Base-by-base conservation (phyloP, 2,329 filamentous ascomycete genomes). In the Sclerotinia borealis region DNA sequence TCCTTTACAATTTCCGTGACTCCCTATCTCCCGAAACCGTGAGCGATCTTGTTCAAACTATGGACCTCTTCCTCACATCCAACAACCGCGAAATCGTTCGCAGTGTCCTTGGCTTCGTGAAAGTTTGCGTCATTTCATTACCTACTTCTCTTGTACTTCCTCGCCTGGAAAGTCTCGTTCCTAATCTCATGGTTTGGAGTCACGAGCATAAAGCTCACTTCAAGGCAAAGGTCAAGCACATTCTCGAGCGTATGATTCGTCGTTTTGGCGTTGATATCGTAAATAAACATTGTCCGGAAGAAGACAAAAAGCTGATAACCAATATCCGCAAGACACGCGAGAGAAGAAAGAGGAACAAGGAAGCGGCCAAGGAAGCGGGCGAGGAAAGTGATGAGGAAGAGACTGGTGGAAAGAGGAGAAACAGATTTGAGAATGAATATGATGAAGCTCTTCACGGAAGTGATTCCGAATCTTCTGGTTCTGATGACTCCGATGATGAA, bases 121-220 rank as follows among this genome's bases (percentile, higher is more conserved):
- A 99, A 79, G 92, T 99, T 31, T 96, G 91, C 70, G 86, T 96
- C 64, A 92, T 98, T 71, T 88, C 90, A 64, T 79, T 98, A 36
- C 92, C 93, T 0, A 85, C 87, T 47, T 85, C 89, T 7, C 81
- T 96, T 67, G 88, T 99, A 79, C 82, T 88, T 41, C 88, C 91
- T 5, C 86, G 92, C 29, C 84, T 99, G 41, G 79, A 82, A 37
- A 86, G 87, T 0, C 82, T 99, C 54, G 85, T 99, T 2, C 91
- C 93, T 4, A 96, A 96, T 76, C 81, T 98, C 25, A 91, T 98
- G 81, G 86, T 93, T 48, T 99, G 95, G 93, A 93, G 90, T 74
- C 92, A 97, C 76, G 95, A 99, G 77, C 96, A 99, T 81, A 98
- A 98, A 79, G 92, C 92, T 15, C 92, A 96, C 75, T 95, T 99